A percentile compares a stretch with the other conserved stretches of the same genome.
phyloP scores from a whole-genome alignment of 2,329 filamentous ascomycete genomes.

The Teratosphaeria gauchensis region DNA sequence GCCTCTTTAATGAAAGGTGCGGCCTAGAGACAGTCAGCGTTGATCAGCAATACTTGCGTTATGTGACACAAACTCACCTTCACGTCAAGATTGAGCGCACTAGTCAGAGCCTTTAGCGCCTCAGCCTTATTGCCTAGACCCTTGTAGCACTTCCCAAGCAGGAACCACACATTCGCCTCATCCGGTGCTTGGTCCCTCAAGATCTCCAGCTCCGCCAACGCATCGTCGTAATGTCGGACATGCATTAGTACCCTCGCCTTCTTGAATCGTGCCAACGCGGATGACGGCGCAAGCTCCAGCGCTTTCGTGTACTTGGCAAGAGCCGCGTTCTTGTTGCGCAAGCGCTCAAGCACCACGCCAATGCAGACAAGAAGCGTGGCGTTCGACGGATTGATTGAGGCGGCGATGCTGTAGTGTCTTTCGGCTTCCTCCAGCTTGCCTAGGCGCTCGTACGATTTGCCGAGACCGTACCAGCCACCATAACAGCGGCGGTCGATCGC shows the following conservation, averaged over 20 bases:
- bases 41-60: no score
- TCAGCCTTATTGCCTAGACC: conserved; percentile 51
- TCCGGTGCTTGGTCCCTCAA: conserved; percentile 87
- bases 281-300: conserved; percentile 69
- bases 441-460: conserved; percentile 52
- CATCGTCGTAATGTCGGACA: conserved; percentile 58
- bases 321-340: conserved; percentile 70
- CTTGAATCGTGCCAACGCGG: conserved; percentile 79
- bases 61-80: conserved; percentile 79
- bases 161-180: conserved; percentile 90
- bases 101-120: conserved; percentile 90
- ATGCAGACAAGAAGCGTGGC: conserved; percentile 88
- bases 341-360: conserved; percentile 74
- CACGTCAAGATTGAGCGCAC: conserved; percentile 87
- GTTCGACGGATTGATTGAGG: conserved; percentile 86
- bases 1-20: conserved; percentile 92
- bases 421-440: conserved; percentile 63
- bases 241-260: conserved; percentile 81
- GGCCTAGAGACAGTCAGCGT: conserved; percentile 50
- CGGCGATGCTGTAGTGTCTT: conserved; percentile 80
- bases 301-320: conserved; percentile 75
- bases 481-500: conserved; percentile 83
- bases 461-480: conserved; percentile 94
- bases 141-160: conserved; percentile 69
- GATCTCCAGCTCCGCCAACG: conserved; percentile 73